Percentiles rank a stretch among this genome's conserved stretches.
Evolutionary conservation across 805 yeast species (phyloP).

Genomic region (Wickerhamiella vanderwaltii): DNA sequence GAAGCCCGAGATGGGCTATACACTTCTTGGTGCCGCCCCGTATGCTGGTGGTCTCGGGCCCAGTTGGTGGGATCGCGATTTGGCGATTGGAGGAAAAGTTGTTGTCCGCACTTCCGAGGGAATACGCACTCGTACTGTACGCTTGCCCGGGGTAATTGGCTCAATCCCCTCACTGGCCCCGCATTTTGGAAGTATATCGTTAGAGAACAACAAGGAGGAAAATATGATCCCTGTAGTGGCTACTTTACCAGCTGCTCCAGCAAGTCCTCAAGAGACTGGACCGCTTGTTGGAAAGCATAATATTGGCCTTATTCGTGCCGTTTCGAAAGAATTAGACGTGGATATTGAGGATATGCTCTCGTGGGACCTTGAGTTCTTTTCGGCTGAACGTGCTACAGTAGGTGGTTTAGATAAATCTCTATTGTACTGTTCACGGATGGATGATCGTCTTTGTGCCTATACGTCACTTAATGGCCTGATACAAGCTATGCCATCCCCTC

Average conservation of each 20-base stretch:
- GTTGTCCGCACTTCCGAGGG: constrained; percentile 38
- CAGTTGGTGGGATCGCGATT: constrained; percentile 72
- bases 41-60: constrained; percentile 55
- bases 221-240: constrained; percentile 57
- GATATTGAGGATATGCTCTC: constrained; percentile 49
- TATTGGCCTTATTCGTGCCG: constrained; percentile 48
- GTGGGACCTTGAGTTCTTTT: constrained; percentile 65
- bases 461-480: constrained; percentile 55
- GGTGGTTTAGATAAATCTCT: constrained; percentile 69
- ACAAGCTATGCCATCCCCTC: constrained; percentile 31
- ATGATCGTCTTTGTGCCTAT: constrained; percentile 69
- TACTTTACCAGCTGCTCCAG: constrained; percentile 23
- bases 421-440: constrained; percentile 67
- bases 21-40: constrained; percentile 65
- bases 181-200: constrained; percentile 59
- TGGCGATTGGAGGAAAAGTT: constrained; percentile 69
- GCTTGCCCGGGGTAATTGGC: constrained; percentile 38
- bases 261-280: constrained; percentile 33
- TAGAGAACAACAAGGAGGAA: constrained; percentile 59
- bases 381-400: constrained; percentile 60
- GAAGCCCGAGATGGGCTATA: constrained; percentile 53
- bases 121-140: constrained; percentile 23
- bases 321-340: constrained; percentile 47
- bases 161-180: constrained; percentile 72
- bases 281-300: constrained; percentile 60